phyloP scores from a whole-genome alignment of 331 rosid species.

The Cucumis variabilis region DNA sequence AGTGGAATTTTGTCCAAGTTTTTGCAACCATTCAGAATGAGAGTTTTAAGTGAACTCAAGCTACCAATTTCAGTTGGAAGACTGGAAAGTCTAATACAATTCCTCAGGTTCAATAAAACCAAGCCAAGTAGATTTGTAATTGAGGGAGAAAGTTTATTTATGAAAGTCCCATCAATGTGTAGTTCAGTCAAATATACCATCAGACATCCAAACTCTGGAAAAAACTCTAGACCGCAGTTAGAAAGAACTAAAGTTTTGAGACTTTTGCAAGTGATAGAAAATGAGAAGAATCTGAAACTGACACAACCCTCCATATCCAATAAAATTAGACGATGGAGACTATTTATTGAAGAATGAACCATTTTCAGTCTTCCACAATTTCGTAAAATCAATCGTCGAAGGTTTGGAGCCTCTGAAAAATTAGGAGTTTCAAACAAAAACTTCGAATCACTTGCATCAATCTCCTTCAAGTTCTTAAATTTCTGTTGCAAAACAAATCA shows the following conservation, averaged over 20 bases:
- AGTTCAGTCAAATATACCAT: neutral
- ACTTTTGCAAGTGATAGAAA: neutral
- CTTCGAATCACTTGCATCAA: neutral
- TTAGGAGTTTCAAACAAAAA: conserved; percentile 6
- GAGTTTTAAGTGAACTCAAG: neutral
- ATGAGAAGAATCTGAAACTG: neutral
- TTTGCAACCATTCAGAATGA: neutral
- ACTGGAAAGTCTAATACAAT: neutral
- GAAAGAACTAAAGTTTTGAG: neutral
- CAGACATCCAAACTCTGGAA: neutral
- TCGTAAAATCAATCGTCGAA: neutral
- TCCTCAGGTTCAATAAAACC: neutral
- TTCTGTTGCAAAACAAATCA: neutral
- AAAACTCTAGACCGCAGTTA: neutral
- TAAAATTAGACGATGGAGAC: too few relatives aligned
- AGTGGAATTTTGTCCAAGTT: neutral
- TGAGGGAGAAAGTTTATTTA: neutral
- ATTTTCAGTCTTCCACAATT: too few relatives aligned
- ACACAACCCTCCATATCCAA: too few relatives aligned
- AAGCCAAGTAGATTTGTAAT: neutral
- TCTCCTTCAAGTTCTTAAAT: neutral
- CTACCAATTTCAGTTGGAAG: neutral
- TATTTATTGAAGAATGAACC: too few relatives aligned
- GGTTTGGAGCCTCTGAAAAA: neutral
- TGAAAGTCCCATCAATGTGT: conserved; percentile 10